A percentile compares a stretch with the other conserved stretches of the same genome.
These are phyloP conservation scores for Lotmaria passim DNA, from an alignment of 208 protist species.

Conservation along the genomic window DNA sequence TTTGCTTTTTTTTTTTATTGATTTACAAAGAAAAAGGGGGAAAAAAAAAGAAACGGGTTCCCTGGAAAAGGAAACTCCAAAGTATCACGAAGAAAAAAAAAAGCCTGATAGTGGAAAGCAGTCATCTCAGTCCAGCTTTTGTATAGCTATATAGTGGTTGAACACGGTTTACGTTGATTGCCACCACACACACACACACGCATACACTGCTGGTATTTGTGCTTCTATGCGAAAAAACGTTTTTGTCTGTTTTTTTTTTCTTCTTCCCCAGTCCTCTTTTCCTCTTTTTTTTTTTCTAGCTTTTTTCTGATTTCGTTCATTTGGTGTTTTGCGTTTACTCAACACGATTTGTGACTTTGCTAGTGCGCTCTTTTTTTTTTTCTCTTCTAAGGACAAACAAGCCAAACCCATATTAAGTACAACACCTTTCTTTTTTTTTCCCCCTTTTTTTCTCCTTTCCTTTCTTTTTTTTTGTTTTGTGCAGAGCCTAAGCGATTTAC, in stretches of 20 bases:
- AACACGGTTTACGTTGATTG: not conserved
- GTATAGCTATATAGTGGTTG: not conserved
- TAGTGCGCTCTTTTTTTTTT: slow-evolving; percentile 10
- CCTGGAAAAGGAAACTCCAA: not conserved
- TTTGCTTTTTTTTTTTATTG: not conserved
- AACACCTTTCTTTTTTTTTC: slow-evolving; percentile 8
- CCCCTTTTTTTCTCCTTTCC: slow-evolving; percentile 10
- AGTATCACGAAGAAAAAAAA: not conserved
- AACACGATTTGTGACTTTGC: slow-evolving; percentile 17
- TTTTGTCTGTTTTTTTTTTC: slow-evolving; percentile 8
- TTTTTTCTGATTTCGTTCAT: slow-evolving; percentile 6
- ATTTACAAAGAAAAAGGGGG: not conserved
- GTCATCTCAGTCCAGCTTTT: slow-evolving; percentile 3
- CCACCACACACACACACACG: not conserved
- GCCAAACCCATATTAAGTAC: slow-evolving; percentile 11
- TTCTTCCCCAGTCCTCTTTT: not conserved
- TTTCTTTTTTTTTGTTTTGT: not conserved
- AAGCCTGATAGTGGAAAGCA: not conserved
- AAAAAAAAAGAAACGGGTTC: not conserved
- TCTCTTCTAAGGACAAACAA: slow-evolving; percentile 8
- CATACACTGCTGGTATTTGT: not conserved
- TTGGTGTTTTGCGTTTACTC: slow-evolving; percentile 10
- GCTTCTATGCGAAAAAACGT: not conserved
- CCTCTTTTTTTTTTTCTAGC: slow-evolving; percentile 1
- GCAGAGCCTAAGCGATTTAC: not conserved